These are phyloP conservation scores for Ophiosphaerella herpotricha DNA, from an alignment of 2,329 filamentous ascomycete genomes.

Conservation along the genomic window DNA sequence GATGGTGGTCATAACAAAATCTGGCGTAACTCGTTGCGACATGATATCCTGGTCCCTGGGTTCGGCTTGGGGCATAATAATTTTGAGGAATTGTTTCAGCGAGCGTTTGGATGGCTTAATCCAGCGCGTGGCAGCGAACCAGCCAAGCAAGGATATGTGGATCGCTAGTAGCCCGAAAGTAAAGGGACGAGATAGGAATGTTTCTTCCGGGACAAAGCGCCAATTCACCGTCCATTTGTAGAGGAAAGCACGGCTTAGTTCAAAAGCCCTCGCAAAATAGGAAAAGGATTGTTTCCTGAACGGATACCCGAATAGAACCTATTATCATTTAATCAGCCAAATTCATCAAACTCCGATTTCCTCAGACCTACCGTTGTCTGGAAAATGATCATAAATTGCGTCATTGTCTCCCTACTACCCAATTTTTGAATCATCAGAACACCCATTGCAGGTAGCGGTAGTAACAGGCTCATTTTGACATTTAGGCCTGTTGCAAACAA, in stretches of 20 bases:
- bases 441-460: conserved; percentile 80
- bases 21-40: conserved; percentile 64
- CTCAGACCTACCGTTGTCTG: conserved; percentile 70
- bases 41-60: conserved; percentile 59
- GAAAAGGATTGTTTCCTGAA: conserved; percentile 70
- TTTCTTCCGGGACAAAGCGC: conserved; percentile 86
- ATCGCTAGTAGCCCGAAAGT: conserved; percentile 67
- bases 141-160: conserved; percentile 67
- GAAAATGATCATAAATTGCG: conserved; percentile 71
- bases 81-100: conserved; percentile 59
- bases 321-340: conserved; percentile 7
- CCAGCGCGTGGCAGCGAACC: conserved; percentile 74
- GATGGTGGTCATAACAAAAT: conserved; percentile 76
- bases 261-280: conserved; percentile 84
- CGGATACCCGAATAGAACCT: conserved; percentile 64
- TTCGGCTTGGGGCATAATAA: conserved; percentile 50
- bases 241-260: conserved; percentile 86
- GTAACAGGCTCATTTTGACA: conserved; percentile 92
- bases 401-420: conserved; percentile 68
- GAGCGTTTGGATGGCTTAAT: conserved; percentile 67
- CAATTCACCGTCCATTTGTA: conserved; percentile 99
- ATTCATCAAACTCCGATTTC: not conserved
- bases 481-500: conserved; percentile 79
- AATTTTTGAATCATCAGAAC: conserved; percentile 74
- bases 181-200: conserved; percentile 75